These are phyloP conservation scores for Globisporangium yorkense DNA, from an alignment of 352 stramenopile species.

Conservation along the genomic window DNA sequence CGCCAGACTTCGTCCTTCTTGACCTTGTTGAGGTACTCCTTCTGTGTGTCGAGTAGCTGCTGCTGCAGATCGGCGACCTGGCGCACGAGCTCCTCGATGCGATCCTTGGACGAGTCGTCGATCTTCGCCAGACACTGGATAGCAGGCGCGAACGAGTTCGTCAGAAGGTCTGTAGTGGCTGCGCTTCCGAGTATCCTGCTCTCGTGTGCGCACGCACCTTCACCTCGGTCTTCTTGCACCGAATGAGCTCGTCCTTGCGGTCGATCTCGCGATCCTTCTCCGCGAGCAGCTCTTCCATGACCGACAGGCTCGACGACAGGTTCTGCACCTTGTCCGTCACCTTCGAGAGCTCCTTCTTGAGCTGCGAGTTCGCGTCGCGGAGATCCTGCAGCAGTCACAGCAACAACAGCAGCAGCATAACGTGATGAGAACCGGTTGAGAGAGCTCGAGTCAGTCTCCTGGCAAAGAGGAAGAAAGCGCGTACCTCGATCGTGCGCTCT, in stretches of 20 bases:
- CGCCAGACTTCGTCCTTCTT: constrained; percentile 65
- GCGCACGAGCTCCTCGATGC: constrained; percentile 70
- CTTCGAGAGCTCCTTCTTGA: constrained; percentile 62
- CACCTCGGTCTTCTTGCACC: constrained; percentile 74
- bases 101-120: constrained; percentile 70
- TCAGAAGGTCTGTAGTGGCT: not conserved
- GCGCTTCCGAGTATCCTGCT: not conserved
- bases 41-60: constrained; percentile 72
- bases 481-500: constrained; percentile 54
- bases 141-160: not conserved
- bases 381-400: constrained; percentile 27
- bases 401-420: not conserved
- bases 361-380: constrained; percentile 46
- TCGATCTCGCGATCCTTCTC: constrained; percentile 60
- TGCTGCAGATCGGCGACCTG: constrained; percentile 65
- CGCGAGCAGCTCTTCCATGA: constrained; percentile 40
- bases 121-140: constrained; percentile 51
- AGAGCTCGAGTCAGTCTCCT: not conserved
- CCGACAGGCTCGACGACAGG: constrained; percentile 35
- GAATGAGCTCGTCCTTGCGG: constrained; percentile 56
- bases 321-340: constrained; percentile 45
- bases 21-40: constrained; percentile 75
- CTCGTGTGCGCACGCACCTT: constrained; percentile 19
- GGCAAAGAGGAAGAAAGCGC: not conserved
- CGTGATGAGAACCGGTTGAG: not conserved